These are phyloP conservation scores for Fusarium graminum DNA, from an alignment of 2,329 filamentous ascomycete species.

Conservation along the genomic window DNA sequence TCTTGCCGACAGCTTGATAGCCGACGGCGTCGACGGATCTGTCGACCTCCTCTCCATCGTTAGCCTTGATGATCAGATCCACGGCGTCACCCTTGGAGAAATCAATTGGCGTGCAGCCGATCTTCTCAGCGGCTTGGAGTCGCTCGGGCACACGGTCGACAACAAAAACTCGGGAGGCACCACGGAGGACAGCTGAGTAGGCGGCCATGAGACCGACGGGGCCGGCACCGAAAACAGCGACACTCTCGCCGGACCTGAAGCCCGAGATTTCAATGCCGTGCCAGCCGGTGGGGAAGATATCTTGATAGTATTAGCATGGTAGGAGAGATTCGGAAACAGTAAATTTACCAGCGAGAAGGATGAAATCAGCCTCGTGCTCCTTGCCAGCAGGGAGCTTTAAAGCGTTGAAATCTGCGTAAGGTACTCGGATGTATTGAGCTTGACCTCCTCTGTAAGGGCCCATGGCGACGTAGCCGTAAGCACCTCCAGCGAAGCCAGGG, in stretches of 20 bases:
- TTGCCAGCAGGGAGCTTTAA: constrained; percentile 71
- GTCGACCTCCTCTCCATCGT: constrained; percentile 73
- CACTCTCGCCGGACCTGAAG: constrained; percentile 71
- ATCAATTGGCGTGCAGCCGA: constrained; percentile 71
- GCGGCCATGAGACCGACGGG: constrained; percentile 76
- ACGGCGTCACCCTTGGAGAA: constrained; percentile 71
- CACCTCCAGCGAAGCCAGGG: constrained; percentile 55
- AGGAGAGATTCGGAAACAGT: constrained; percentile 51
- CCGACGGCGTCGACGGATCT: constrained; percentile 75
- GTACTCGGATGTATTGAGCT: constrained; percentile 74
- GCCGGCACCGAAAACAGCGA: constrained; percentile 74
- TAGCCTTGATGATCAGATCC: constrained; percentile 69
- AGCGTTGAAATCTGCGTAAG: constrained; percentile 76
- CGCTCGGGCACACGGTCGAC: constrained; percentile 73
- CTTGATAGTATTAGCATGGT: constrained; percentile 48
- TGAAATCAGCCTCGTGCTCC: constrained; percentile 72
- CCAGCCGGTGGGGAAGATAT: constrained; percentile 62
- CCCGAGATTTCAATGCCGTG: constrained; percentile 69
- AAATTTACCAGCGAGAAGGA: constrained; percentile 57
- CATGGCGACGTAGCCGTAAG: constrained; percentile 70
- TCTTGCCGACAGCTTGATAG: constrained; percentile 70
- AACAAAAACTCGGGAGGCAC: constrained; percentile 71
- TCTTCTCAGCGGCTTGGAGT: constrained; percentile 69
- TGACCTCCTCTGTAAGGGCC: constrained; percentile 66
- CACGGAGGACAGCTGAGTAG: constrained; percentile 71